Percentiles rank a stretch among this genome's conserved stretches.
Conservation (phyloP, 805 yeast species). For the Ogataea pilisensis region DNA sequence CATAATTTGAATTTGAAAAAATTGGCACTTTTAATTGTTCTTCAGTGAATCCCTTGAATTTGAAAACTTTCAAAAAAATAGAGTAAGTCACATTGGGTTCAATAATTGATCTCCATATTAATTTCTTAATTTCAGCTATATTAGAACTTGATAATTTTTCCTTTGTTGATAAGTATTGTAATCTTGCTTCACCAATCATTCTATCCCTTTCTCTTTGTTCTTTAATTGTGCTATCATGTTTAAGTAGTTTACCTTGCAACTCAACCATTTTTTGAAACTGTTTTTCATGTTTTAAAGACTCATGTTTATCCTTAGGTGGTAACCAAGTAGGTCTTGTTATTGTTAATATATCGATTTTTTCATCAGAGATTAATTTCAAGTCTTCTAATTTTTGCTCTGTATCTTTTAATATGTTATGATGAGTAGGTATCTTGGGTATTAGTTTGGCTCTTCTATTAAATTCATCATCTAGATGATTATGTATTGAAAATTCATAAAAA, state of each 20-base stretch:
- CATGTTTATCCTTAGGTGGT: constrained; percentile 59
- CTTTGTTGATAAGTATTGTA: constrained; percentile 26
- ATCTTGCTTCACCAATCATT: constrained; percentile 32
- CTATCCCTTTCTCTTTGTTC: constrained; percentile 31
- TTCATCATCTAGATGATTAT: constrained; percentile 33
- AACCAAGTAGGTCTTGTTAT: constrained; percentile 68
- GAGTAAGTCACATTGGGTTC: constrained; percentile 17
- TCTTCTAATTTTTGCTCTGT: constrained; percentile 50
- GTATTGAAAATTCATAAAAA: constrained; percentile 38
- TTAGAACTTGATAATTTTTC: constrained; percentile 26
- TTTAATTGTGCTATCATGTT: constrained; percentile 28
- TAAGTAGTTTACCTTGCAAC: constrained; percentile 28
- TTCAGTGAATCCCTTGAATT: constrained; percentile 2
- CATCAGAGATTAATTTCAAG: constrained; percentile 53
- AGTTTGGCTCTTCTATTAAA: constrained; percentile 34
- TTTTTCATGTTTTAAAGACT: constrained; percentile 50
- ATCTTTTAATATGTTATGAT: constrained; percentile 27
- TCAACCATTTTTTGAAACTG: constrained; percentile 42
- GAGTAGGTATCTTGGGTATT: constrained; percentile 35
- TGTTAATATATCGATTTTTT: constrained; percentile 50
- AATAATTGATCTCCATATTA: constrained; percentile 29
- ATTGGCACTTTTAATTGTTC: constrained; percentile 9
- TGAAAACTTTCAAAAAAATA: constrained; percentile 18
- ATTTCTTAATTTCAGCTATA: constrained; percentile 31
- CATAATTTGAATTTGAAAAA: constrained; percentile 4